Evolutionary conservation across 768 basidiomycete genomes (phyloP), one percentile per base, ranked within the genome.

Genomic region (Leccinum pellstonianum): DNA sequence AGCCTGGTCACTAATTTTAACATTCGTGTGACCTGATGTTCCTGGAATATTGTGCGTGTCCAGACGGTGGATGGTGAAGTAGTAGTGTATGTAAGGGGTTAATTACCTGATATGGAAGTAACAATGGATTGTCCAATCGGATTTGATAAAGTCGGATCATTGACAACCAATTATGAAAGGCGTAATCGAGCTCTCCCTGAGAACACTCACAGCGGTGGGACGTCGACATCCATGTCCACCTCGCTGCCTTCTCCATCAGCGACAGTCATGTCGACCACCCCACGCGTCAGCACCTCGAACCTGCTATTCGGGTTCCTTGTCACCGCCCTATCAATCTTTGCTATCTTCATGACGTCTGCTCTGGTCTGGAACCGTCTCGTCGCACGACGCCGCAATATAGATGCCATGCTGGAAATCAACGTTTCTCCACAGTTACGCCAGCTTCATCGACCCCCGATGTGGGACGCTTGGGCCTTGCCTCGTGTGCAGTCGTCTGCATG

Each of bases 351-450:
- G 68, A 52, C 58, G 11, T 59, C 57, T 57, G 74, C 72, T 7
- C 57, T 74, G 4, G 48, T 70, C 53, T 73, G 73, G 73, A 73
- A 69, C 46, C 73, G 74, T 47, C 74, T 73, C n/a, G 63, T 74
- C 21, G 38, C 56, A 2, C 67, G 73, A 19, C 73, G 73, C 27
- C 72, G 54, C 1, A 57, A 55, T 2, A 74, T 75, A 37, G 72
- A 75, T 1, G 62, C 62, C 14, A 63, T 52, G 61, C 58, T 67
- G 55, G 51, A 29, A 14, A 33, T 27, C 15, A 63, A 21, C 23
- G 12, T 50, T 4, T 47, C 59, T 4, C 21, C 9, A 41, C 48
- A 41, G 3, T 31, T 54, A 43, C 62, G 38, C 15, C 57, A 35
- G 15, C n/a, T 55, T 23, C 60, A 33, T 46, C 67, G 61, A 46